Percentiles rank a stretch among this genome's conserved stretches.
phyloP scores from a whole-genome alignment of 2,329 filamentous ascomycete species.

The Colletotrichum cuscutae region DNA sequence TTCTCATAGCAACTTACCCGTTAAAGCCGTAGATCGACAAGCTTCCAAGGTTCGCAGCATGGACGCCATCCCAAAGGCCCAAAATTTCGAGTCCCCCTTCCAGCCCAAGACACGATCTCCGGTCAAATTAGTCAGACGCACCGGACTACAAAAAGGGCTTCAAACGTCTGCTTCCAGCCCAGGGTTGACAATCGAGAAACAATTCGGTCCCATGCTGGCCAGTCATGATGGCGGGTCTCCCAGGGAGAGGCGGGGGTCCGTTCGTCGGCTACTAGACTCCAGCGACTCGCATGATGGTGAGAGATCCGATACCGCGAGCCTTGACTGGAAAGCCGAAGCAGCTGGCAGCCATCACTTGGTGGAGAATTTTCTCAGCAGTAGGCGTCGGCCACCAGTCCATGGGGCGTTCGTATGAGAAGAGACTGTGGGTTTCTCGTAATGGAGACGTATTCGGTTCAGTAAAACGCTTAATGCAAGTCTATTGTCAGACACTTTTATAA shows the following conservation, averaged over 20 bases:
- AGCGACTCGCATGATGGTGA: background rate
- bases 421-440: background rate
- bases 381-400: slow-evolving; percentile 53
- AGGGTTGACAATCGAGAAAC: slow-evolving; percentile 12
- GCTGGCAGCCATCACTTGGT: slow-evolving; percentile 63
- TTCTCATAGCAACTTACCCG: slow-evolving; percentile 12
- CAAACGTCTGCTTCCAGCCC: slow-evolving; percentile 23
- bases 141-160: background rate
- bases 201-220: slow-evolving; percentile 5
- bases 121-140: slow-evolving; percentile 20
- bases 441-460: background rate
- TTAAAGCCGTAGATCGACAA: background rate
- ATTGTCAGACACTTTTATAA: no score
- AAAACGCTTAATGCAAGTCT: background rate
- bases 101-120: slow-evolving; percentile 19
- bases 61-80: background rate
- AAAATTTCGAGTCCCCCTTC: background rate
- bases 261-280: background rate
- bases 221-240: slow-evolving; percentile 4
- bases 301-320: background rate
- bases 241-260: background rate
- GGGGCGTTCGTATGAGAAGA: slow-evolving; percentile 46
- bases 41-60: slow-evolving; percentile 3
- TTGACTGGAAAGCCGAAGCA: slow-evolving; percentile 44
- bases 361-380: slow-evolving; percentile 62